Conservation (phyloP, 2,329 filamentous ascomycete species). For the Xylariaceae sp. region DNA sequence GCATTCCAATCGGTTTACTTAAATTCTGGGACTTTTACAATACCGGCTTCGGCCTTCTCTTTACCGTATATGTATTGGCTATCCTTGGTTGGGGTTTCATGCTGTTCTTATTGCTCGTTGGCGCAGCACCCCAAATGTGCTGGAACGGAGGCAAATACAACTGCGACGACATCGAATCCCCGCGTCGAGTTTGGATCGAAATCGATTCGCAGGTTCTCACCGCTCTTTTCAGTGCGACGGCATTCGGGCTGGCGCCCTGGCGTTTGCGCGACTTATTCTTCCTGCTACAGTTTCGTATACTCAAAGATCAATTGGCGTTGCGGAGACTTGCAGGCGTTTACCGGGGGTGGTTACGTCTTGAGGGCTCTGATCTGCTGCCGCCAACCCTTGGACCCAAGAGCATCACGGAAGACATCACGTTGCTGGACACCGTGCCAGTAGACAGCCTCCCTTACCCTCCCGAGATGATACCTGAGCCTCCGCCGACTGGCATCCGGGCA, state of each 20-base stretch:
- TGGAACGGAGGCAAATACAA: slow-evolving; percentile 39
- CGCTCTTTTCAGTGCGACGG: slow-evolving; percentile 79
- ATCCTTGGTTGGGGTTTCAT: slow-evolving; percentile 87
- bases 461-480: slow-evolving; percentile 57
- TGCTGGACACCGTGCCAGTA: slow-evolving; percentile 32
- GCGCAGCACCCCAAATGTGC: slow-evolving; percentile 70
- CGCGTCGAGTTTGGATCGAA: slow-evolving; percentile 80
- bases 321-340: slow-evolving; percentile 70
- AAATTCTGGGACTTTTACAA: slow-evolving; percentile 68
- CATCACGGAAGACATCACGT: slow-evolving; percentile 37
- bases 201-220: slow-evolving; percentile 79
- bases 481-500: slow-evolving; percentile 67
- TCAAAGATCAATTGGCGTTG: slow-evolving; percentile 50
- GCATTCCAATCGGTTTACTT: slow-evolving; percentile 51
- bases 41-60: slow-evolving; percentile 70
- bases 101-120: slow-evolving; percentile 79
- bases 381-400: slow-evolving; percentile 48
- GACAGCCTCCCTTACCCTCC: slow-evolving; percentile 58
- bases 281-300: slow-evolving; percentile 58
- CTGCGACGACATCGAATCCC: slow-evolving; percentile 69
- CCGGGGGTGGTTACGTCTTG: slow-evolving; percentile 67
- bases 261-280: slow-evolving; percentile 75
- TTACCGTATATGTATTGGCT: slow-evolving; percentile 75
- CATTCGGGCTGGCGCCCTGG: slow-evolving; percentile 80
- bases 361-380: slow-evolving; percentile 57